Percentiles rank a stretch among this genome's conserved stretches.
Conservation (phyloP, 805 yeast genomes). For the Tetrapisispora iriomotensis region DNA sequence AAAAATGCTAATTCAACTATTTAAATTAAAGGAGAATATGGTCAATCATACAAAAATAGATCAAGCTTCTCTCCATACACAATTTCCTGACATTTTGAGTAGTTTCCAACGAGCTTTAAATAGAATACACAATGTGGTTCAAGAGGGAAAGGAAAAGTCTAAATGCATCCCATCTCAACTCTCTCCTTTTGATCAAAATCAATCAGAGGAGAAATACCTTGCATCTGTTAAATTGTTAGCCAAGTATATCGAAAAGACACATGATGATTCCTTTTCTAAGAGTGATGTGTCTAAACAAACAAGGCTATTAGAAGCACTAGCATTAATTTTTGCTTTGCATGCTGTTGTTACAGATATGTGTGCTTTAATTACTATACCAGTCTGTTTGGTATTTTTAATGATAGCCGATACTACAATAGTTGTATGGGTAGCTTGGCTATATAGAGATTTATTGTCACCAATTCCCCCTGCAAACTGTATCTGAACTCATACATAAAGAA, state of each 20-base stretch:
- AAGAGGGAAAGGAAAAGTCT: no score
- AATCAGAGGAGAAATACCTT: not conserved
- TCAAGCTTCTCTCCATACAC: not conserved
- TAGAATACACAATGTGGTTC: not conserved
- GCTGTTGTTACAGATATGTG: conserved; percentile 3
- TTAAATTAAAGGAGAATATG: not conserved
- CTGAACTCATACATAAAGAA: not conserved
- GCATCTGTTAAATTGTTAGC: not conserved
- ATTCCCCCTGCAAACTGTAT: not conserved
- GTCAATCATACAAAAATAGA: not conserved
- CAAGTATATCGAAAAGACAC: not conserved
- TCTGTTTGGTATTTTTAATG: not conserved
- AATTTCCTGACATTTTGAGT: not conserved
- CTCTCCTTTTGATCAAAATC: not conserved
- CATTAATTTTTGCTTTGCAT: conserved; percentile 1
- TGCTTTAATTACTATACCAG: not conserved
- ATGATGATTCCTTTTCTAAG: not conserved
- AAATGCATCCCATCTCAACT: no score
- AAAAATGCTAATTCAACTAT: not conserved
- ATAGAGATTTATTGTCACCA: not conserved
- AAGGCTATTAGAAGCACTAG: conserved; percentile 2
- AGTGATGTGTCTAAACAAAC: not conserved
- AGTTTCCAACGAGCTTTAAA: not conserved
- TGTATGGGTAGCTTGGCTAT: conserved; percentile 3
- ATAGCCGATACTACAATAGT: not conserved